Conservation (phyloP, 108 stramenopile species). For the Bacterosira constricta region DNA sequence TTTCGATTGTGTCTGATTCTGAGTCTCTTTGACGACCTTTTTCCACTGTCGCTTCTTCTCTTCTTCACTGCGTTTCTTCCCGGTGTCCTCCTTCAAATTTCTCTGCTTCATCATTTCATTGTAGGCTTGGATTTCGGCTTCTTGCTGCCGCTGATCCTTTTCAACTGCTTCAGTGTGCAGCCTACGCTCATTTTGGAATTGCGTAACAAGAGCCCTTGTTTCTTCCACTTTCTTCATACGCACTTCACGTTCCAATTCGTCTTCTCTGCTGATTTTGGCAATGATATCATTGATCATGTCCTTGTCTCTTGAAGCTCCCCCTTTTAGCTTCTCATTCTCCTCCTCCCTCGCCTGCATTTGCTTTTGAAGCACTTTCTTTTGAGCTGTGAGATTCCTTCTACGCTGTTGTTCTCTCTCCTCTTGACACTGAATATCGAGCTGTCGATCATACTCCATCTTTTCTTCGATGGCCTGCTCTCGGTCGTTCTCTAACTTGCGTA, state of each 20-base stretch:
- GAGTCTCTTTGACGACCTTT: slow-evolving; percentile 58
- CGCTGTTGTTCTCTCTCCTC: slow-evolving; percentile 48
- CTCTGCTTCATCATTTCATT: slow-evolving; percentile 54
- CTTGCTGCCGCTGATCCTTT: slow-evolving; percentile 51
- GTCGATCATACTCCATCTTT: slow-evolving; percentile 67
- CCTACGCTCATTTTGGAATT: slow-evolving; percentile 51
- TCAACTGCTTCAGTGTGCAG: slow-evolving; percentile 30
- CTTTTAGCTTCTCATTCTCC: slow-evolving; percentile 40
- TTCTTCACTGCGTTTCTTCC: slow-evolving; percentile 46
- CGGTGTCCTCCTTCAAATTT: slow-evolving; percentile 38
- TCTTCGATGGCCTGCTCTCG: slow-evolving; percentile 70
- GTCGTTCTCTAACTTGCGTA: slow-evolving; percentile 53
- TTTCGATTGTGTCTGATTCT: slow-evolving; percentile 46
- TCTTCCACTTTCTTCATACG: slow-evolving; percentile 58
- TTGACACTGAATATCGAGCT: slow-evolving; percentile 42
- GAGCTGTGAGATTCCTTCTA: slow-evolving; percentile 35
- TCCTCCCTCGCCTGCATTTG: slow-evolving; percentile 63
- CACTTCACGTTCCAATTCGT: slow-evolving; percentile 47
- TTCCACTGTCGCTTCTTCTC: slow-evolving; percentile 53
- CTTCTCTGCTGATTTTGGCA: slow-evolving; percentile 58
- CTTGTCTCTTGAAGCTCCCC: slow-evolving; percentile 54
- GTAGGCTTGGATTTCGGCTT: slow-evolving; percentile 59
- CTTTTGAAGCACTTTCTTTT: slow-evolving; percentile 61
- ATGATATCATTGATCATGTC: slow-evolving; percentile 65
- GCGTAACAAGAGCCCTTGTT: slow-evolving; percentile 48